Evolutionary conservation across 768 basidiomycete species (phyloP).

Genomic region (Russula griseocarnosa): DNA sequence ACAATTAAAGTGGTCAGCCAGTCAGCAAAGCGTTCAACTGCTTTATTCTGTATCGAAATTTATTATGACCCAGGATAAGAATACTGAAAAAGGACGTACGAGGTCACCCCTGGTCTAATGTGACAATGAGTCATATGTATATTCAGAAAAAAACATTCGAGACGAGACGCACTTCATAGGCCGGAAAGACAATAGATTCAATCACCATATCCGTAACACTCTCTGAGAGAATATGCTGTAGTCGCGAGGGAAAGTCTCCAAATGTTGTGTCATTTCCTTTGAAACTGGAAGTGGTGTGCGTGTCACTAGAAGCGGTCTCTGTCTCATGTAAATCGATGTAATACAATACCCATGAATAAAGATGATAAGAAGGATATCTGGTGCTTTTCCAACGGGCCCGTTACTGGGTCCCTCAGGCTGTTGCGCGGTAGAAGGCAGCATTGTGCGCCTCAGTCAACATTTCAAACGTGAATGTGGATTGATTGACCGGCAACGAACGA

Average conservation of each 20-base stretch:
- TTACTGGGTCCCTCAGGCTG: slow-evolving; percentile 3
- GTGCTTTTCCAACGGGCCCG: slow-evolving; percentile 17
- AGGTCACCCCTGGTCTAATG: slow-evolving; percentile 83
- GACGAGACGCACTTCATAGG: slow-evolving; percentile 64
- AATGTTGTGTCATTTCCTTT: slow-evolving; percentile 70
- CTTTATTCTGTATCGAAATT: slow-evolving; percentile 33
- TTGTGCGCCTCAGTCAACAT: background rate
- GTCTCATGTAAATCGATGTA: slow-evolving; percentile 28
- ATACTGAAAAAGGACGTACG: slow-evolving; percentile 43
- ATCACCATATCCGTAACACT: slow-evolving; percentile 53
- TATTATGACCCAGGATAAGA: slow-evolving; percentile 5
- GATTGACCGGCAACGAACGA: background rate
- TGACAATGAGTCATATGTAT: slow-evolving; percentile 4
- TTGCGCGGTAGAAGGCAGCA: background rate
- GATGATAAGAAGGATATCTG: slow-evolving; percentile 58
- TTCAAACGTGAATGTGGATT: no score
- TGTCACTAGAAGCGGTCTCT: background rate
- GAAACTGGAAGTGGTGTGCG: slow-evolving; percentile 37
- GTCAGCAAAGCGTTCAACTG: slow-evolving; percentile 82
- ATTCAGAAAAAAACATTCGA: slow-evolving; percentile 6
- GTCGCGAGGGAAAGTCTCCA: slow-evolving; percentile 67
- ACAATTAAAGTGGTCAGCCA: slow-evolving; percentile 90
- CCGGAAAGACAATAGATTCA: slow-evolving; percentile 81
- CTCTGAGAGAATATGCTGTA: slow-evolving; percentile 71
- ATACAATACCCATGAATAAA: slow-evolving; percentile 72